Evolutionary conservation across 2,329 filamentous ascomycete genomes (phyloP).

Genomic region (Aspergillaceae sp.): DNA sequence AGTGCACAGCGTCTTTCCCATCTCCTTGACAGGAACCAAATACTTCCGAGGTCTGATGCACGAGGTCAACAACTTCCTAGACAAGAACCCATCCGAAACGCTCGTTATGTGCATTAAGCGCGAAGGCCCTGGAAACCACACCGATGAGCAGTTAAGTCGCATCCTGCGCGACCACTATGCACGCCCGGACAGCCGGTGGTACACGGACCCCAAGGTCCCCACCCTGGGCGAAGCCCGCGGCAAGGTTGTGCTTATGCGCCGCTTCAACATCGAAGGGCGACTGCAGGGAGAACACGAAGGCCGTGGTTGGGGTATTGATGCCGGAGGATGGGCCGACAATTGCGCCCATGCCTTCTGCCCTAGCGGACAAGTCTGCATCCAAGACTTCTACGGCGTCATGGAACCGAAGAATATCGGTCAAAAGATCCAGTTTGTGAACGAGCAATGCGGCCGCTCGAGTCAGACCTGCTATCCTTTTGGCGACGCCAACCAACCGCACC

Average conservation of each 20-base stretch:
- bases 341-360: constrained; percentile 63
- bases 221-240: constrained; percentile 70
- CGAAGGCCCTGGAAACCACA: constrained; percentile 73
- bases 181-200: constrained; percentile 56
- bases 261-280: constrained; percentile 57
- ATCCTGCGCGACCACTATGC: constrained; percentile 68
- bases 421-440: constrained; percentile 66
- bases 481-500: constrained; percentile 42
- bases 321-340: constrained; percentile 74
- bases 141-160: constrained; percentile 67
- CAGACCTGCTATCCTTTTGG: constrained; percentile 38
- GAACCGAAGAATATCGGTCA: constrained; percentile 65
- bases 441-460: constrained; percentile 67
- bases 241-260: constrained; percentile 73
- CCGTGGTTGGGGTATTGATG: constrained; percentile 51
- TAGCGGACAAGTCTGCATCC: constrained; percentile 69
- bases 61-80: constrained; percentile 65
- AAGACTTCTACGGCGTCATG: constrained; percentile 88
- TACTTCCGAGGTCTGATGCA: constrained; percentile 66
- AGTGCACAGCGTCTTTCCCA: constrained; percentile 83
- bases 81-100: constrained; percentile 68
- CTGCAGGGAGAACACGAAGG: constrained; percentile 40
- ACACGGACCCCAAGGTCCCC: constrained; percentile 67
- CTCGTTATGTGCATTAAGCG: constrained; percentile 83
- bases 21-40: constrained; percentile 72